Evolutionary conservation across 2,329 filamentous ascomycete species (phyloP).

Genomic region (Neoascochyta sp.): DNA sequence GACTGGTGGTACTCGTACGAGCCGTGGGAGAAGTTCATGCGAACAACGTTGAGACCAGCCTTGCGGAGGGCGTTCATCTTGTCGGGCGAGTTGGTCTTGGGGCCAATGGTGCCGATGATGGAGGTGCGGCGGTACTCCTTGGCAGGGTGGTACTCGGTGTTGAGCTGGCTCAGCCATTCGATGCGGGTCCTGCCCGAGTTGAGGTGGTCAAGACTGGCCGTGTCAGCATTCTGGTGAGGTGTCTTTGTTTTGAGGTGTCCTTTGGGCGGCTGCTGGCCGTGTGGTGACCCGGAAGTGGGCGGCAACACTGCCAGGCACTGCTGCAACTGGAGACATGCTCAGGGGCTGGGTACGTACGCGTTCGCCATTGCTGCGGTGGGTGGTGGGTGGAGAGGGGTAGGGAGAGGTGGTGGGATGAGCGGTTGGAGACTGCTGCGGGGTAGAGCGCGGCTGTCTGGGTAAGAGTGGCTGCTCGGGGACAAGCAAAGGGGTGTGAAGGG

Average conservation of each 20-base stretch:
- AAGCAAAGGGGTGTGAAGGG: slow-evolving; percentile 3
- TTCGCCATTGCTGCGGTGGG: slow-evolving; percentile 54
- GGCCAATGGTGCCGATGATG: slow-evolving; percentile 98
- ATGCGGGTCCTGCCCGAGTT: slow-evolving; percentile 66
- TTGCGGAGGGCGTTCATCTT: slow-evolving; percentile 92
- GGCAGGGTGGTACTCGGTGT: slow-evolving; percentile 82
- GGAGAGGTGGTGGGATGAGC: slow-evolving; percentile 13
- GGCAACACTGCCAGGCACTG: slow-evolving; percentile 7
- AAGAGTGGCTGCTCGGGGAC: slow-evolving; percentile 11
- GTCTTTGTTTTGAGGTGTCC: too few species aligned
- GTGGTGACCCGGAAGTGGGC: slow-evolving; percentile 6
- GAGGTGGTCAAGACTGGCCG: slow-evolving; percentile 63
- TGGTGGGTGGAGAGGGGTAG: slow-evolving; percentile 9
- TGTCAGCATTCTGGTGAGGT: too few species aligned
- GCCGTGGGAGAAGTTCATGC: slow-evolving; percentile 99
- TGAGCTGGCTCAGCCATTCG: slow-evolving; percentile 71
- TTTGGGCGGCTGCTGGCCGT: slow-evolving; percentile 3
- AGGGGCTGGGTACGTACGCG: slow-evolving; percentile 56
- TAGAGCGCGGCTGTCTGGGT: too few species aligned
- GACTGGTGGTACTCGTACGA: slow-evolving; percentile 96
- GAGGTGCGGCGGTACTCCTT: slow-evolving; percentile 94
- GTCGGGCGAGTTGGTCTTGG: slow-evolving; percentile 97
- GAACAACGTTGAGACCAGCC: slow-evolving; percentile 93
- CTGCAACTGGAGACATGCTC: slow-evolving; percentile 2
- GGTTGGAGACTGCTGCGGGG: slow-evolving; percentile 15